Base-by-base conservation (phyloP, 2,329 filamentous ascomycete species). In the Alternaria sp. region DNA sequence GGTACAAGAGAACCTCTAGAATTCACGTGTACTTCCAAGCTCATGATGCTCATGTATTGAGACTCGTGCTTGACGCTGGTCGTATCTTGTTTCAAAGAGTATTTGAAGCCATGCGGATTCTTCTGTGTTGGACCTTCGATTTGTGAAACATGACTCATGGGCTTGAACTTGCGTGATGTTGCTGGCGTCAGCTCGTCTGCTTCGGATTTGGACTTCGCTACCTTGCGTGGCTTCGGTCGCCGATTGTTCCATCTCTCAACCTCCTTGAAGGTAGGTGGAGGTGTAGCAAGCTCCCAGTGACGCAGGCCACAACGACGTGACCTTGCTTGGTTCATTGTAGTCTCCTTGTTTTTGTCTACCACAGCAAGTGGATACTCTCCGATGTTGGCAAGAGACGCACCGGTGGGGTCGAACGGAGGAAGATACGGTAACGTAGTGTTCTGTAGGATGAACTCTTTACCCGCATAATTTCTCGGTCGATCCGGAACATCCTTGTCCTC, bases 31-130 rank as follows among this genome's bases (percentile, higher is more conserved):
- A 98, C 81, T 75, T 99, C 95, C 7, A 99, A 80, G 67, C 93
- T 96, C 92, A 99, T 94, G 18, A 91, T 93, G 68, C 92, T 97
- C 95, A 99, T 98, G 76, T 97, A 97, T 69, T 95, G 92, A 3
- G 88, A 89, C 76, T 96, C 92, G 67, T 94, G 92, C 71, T 92
- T 87, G 18, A 96, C 89, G 67, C 89, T 93, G 0, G 90, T 91
- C 2, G 89, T 89, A 67, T 89, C 87, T 63, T 86, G 85, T 73
- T 89, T 92, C 68, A 94, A 93, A 0, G 91, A 93, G 76, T 92
- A 97, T 74, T 94, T 95, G 82, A 94, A 94, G 0, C 91, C 92
- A 74, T 94, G 85, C 62, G 87, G 90, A 70, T 92, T 92, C 74
- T 86, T 91, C 54, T 94, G 94, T 0, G 94, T 97, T 0, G 93